Evolutionary conservation across 441 rosid genomes (phyloP), one percentile per base, ranked within the genome.

Genomic region (Hura crepitans): DNA sequence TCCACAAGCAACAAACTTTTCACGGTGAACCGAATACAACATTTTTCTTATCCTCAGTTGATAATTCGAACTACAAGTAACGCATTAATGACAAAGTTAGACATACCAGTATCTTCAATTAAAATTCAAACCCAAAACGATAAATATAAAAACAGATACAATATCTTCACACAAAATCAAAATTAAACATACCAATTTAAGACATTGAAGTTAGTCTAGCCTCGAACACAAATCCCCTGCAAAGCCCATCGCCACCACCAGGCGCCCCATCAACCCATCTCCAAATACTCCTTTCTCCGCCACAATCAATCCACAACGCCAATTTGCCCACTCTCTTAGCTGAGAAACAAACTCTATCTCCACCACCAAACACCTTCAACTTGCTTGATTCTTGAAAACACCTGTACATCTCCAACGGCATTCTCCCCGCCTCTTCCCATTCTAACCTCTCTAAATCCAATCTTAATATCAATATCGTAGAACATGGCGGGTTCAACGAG

Each of bases 351-450:
- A 91, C 91, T 68, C 81, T 82, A 64, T 93, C 86, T 1, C 95
- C 97, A 14, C 89, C 84, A 27, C 98, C 98, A 65, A 93, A 93
- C 72, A 91, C 97, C 86, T 93, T 93, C 60, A 93, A 85, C 80
- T 93, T 93, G 68, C 85, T 91, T 9, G 88, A 84, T 46, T 93
- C 93, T 55, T 82, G 82, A 53, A 93, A 91, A 71, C 84, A 81
- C 59, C 81, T 81, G 54, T 89, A 86, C 97, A 93, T 88, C 22
- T 88, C 95, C 65, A 79, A 35, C 0, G 98, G 97, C 97, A 93
- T 91, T 72, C 97, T 78, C 6, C 93, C 92, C 0, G 97, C 97
- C 81, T 91, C 96, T 59, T 91, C 97, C 95, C 97, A 91, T 62
- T 91, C 96, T 81, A 88, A 74, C 31, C 81, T 87, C 60, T 81